A percentile compares a stretch with the other conserved stretches of the same genome.
phyloP scores from a whole-genome alignment of 257 asterid species.

The Solanum infundibuliforme region DNA sequence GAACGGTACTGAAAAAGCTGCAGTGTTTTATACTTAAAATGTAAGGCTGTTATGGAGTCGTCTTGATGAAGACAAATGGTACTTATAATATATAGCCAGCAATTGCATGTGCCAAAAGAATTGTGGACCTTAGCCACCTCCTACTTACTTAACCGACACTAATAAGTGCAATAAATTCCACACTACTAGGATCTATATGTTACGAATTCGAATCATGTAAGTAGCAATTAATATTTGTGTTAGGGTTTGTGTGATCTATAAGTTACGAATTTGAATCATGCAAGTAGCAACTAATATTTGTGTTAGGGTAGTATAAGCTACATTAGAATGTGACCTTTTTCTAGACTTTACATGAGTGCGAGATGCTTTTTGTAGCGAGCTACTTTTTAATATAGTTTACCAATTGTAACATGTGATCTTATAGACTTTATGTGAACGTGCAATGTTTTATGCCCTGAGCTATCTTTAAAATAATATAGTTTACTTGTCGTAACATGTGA shows the following conservation, averaged over 20 bases:
- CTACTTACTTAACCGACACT: background rate
- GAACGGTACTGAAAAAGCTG: background rate
- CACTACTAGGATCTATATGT: background rate
- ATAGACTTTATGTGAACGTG: background rate
- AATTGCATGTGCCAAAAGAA: background rate
- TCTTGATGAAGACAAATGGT: background rate
- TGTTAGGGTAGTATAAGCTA: background rate
- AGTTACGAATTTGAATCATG: background rate
- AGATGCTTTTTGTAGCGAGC: too few relatives aligned
- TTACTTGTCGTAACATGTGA: background rate
- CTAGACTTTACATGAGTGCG: background rate
- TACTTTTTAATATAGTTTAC: background rate
- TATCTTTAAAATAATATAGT: background rate
- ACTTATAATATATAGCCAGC: background rate
- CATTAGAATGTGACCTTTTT: background rate
- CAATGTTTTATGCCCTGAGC: background rate
- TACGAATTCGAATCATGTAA: background rate
- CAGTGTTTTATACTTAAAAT: background rate
- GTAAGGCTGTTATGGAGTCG: background rate
- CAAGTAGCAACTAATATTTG: background rate
- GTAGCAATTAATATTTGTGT: too few relatives aligned
- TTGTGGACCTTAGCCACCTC: background rate
- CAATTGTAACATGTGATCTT: background rate
- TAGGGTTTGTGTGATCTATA: background rate
- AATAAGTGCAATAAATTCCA: background rate